Base-by-base conservation (phyloP, 2,329 filamentous ascomycete species). In the Fusarium austroafricanum region DNA sequence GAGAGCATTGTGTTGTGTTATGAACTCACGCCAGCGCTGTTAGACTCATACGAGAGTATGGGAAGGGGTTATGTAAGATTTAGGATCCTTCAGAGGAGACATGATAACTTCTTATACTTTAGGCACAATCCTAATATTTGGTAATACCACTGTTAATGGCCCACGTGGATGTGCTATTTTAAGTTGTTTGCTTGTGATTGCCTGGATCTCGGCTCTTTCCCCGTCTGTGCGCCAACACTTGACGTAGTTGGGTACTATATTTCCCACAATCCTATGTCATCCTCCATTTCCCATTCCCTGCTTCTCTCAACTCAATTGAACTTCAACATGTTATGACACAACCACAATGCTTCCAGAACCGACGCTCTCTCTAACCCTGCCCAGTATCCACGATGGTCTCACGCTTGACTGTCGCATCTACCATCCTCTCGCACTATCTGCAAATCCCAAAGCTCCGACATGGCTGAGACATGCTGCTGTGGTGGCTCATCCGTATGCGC, bases 401-500 rank as follows among this genome's bases (percentile, higher is more conserved):
- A 81, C 84, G 12, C 87, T 99, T 56, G 87, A 94, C 71, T 96
- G 94, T 76, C 92, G 95, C 58, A 80, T 98, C 61, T 96, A 96
- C 78, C 90, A 96, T 71, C 90, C 91, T 2, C 71, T 76, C 3
- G 84, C 83, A 31, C 75, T 86, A 39, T 71, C 77, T 47, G 75
- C 49, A 53, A 77, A 72, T 21, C 68, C 73, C 9, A 66, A 57
- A 39, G 73, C 79, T 14, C 75, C 76, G 29, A 71, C 77, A 50
- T 87, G 85, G 85, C 75, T 70, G 40, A 80, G 79, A 47, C 80
- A 88, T 67, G 84, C 83, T 17, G 86, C 85, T 44, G 83, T 97
- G 5, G 81, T 98, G 38, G 94, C 94, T 14, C 96, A 98, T 78
- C 95, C 96, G 0, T 98, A 98, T 76, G 93, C 93, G 33, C 90